Conservation (phyloP, 2,329 filamentous ascomycete genomes). For the Nothopassalora personata region DNA sequence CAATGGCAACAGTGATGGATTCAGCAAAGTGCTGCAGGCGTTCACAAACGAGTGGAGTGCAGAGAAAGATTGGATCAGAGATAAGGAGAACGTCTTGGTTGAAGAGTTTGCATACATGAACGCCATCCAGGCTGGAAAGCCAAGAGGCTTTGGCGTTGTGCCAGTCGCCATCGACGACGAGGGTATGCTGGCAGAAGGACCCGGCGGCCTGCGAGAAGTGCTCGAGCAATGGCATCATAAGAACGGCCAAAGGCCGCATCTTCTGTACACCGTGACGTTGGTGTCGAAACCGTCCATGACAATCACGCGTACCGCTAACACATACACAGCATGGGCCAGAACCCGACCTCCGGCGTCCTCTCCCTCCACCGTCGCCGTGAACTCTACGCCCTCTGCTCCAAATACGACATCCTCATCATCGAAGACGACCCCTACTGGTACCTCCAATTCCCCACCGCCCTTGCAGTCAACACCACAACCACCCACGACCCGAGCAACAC, state of each 20-base stretch:
- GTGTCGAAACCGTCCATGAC: conserved; percentile 34
- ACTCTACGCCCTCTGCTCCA: conserved; percentile 72
- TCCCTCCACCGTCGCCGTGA: conserved; percentile 68
- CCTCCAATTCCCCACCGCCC: conserved; percentile 76
- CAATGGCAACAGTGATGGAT: conserved; percentile 79
- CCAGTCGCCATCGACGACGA: conserved; percentile 70
- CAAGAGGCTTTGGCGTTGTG: conserved; percentile 66
- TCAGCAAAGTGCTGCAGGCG: conserved; percentile 69
- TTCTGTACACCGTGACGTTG: conserved; percentile 87
- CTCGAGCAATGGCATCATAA: conserved; percentile 74
- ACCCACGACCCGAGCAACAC: conserved; percentile 24
- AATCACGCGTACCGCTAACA: conserved; percentile 8
- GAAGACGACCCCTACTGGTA: conserved; percentile 96
- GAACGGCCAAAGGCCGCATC: conserved; percentile 69
- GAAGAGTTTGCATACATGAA: conserved; percentile 81
- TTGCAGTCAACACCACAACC: conserved; percentile 33
- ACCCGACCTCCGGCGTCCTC: conserved; percentile 74
- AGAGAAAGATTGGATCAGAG: conserved; percentile 59
- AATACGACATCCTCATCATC: conserved; percentile 83
- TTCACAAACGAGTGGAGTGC: conserved; percentile 72
- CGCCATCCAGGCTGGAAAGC: conserved; percentile 61
- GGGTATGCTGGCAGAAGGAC: conserved; percentile 71
- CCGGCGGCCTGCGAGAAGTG: conserved; percentile 70
- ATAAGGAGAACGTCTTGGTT: conserved; percentile 70
- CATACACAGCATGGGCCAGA: conserved; percentile 68